Conservation (phyloP, 1,284 basidiomycete species). For the Apiotrichum porosum region DNA sequence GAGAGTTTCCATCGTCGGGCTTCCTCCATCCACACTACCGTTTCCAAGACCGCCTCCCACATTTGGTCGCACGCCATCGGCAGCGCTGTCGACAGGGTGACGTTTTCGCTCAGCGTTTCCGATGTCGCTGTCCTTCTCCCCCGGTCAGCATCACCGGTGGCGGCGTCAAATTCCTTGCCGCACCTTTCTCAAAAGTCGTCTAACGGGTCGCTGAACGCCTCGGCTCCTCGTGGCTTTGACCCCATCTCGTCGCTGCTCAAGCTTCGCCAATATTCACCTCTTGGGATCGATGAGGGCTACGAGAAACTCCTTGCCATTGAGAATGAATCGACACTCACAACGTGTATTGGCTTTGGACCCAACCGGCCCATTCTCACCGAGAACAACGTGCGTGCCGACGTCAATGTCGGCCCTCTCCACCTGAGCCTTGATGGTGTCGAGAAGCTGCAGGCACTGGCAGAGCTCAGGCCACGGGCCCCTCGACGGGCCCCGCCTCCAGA, state of each 20-base stretch:
- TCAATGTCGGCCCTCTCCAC: conserved; percentile 25
- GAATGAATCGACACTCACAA: conserved; percentile 14
- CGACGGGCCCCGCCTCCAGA: no score
- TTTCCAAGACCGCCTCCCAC: conserved; percentile 25
- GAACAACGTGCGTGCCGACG: conserved; percentile 29
- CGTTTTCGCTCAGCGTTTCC: conserved; percentile 20
- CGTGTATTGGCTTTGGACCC: conserved; percentile 36
- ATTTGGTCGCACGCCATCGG: conserved; percentile 37
- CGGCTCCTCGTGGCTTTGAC: not conserved
- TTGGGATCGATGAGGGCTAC: conserved; percentile 12
- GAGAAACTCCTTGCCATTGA: conserved; percentile 24
- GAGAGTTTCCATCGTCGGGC: conserved; percentile 10
- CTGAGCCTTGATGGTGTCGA: conserved; percentile 27
- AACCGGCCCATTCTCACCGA: conserved; percentile 32
- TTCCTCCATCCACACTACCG: conserved; percentile 17
- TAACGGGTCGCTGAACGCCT: not conserved
- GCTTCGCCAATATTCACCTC: not conserved
- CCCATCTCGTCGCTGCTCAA: conserved; percentile 6
- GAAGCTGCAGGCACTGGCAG: conserved; percentile 18
- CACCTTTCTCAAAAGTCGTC: not conserved
- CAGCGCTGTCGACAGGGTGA: conserved; percentile 31
- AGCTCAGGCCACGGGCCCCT: conserved; percentile 1
- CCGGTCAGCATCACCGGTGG: conserved; percentile 2
- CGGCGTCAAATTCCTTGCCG: conserved; percentile 1
- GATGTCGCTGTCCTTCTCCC: conserved; percentile 31